Percentiles rank a stretch among this genome's conserved stretches.
These are phyloP conservation scores for Alternaria dauci DNA, from an alignment of 2,329 filamentous ascomycete genomes.

Conservation along the genomic window DNA sequence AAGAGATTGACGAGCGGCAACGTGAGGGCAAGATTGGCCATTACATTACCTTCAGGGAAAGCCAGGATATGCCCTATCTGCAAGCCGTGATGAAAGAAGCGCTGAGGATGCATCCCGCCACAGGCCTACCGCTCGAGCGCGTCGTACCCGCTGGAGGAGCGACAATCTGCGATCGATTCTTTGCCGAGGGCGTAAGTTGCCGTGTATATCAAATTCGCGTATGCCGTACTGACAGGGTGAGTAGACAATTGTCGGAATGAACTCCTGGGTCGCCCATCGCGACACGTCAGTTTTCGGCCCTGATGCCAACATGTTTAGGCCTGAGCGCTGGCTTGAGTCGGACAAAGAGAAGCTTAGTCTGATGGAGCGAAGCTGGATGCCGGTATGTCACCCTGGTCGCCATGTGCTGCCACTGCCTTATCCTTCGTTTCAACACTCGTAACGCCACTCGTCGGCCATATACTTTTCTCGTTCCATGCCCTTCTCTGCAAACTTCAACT, in stretches of 20 bases:
- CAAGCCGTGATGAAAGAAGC: conserved; percentile 42
- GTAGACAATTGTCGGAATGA: conserved; percentile 31
- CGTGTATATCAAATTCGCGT: not conserved
- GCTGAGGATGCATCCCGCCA: conserved; percentile 35
- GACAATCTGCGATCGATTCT: conserved; percentile 19
- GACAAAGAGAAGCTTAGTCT: conserved; percentile 20
- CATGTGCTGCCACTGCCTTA: not conserved
- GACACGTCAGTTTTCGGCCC: conserved; percentile 25
- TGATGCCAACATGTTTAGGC: conserved; percentile 28
- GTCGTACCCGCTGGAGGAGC: conserved; percentile 31
- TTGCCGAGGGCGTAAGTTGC: conserved; percentile 28
- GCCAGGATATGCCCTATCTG: conserved; percentile 41
- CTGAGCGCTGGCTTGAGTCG: conserved; percentile 31
- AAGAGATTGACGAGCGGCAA: conserved; percentile 21
- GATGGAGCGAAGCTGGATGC: conserved; percentile 32
- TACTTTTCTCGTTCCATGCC: not conserved
- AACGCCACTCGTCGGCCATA: not conserved
- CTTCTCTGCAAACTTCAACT: not conserved
- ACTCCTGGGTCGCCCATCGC: conserved; percentile 32
- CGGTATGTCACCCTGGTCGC: conserved; percentile 19
- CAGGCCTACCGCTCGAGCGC: conserved; percentile 32
- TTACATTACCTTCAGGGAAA: conserved; percentile 28
- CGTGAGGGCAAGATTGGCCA: conserved; percentile 4
- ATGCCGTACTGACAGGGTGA: not conserved
- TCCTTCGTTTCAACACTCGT: not conserved